Conservation (phyloP, 495 filamentous ascomycete genomes). For the Penicillium robsamsonii region DNA sequence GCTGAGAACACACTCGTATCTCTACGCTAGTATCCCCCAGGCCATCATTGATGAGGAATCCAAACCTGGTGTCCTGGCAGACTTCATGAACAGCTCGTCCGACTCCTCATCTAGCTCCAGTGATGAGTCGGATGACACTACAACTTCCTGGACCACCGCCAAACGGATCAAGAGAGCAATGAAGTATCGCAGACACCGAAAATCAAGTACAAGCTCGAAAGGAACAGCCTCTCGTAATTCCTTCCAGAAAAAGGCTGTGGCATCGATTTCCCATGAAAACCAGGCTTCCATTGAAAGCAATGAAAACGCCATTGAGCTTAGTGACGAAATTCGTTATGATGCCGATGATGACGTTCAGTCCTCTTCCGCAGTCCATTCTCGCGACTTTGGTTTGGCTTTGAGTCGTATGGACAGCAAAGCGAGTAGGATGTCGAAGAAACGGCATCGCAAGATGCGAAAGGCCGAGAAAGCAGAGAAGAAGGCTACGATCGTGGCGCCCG, state of each 20-base stretch:
- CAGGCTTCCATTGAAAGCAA: constrained; percentile 29
- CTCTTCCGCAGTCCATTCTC: constrained; percentile 26
- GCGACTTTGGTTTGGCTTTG: constrained; percentile 32
- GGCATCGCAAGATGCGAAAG: constrained; percentile 36
- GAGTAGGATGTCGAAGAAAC: constrained; percentile 27
- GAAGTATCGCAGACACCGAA: constrained; percentile 63
- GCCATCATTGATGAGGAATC: constrained; percentile 86
- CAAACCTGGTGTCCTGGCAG: constrained; percentile 77
- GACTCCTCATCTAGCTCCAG: constrained; percentile 60
- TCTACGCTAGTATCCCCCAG: constrained; percentile 88
- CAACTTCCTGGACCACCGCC: constrained; percentile 68
- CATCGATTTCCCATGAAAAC: constrained; percentile 27
- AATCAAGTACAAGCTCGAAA: constrained; percentile 69
- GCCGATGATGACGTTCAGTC: constrained; percentile 25
- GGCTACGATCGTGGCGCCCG: neutral
- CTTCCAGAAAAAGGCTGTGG: constrained; percentile 25
- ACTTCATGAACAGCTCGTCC: constrained; percentile 70
- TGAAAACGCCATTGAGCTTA: constrained; percentile 36
- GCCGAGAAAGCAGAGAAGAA: constrained; percentile 17
- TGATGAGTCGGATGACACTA: constrained; percentile 62
- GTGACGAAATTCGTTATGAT: constrained; percentile 35
- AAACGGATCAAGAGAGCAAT: constrained; percentile 72
- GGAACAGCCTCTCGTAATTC: constrained; percentile 49
- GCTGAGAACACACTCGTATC: constrained; percentile 85
- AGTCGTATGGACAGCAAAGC: constrained; percentile 12